Evolutionary conservation across 495 filamentous ascomycete genomes (phyloP).

Genomic region (Penicillium flavigenum): DNA sequence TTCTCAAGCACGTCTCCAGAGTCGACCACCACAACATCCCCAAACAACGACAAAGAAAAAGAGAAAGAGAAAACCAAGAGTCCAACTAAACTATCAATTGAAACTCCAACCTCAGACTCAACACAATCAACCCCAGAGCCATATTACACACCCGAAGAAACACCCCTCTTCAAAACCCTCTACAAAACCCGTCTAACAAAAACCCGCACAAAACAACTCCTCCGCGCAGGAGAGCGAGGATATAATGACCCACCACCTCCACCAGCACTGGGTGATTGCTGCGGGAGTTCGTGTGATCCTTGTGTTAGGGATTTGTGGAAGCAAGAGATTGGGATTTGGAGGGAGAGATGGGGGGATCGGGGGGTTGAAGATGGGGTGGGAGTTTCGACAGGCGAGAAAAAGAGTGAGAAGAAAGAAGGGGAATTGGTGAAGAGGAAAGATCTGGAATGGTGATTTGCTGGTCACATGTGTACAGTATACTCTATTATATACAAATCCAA

Average conservation of each 20-base stretch:
- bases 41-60: background rate
- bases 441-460: slow-evolving; percentile 24
- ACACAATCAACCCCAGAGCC: slow-evolving; percentile 16
- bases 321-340: slow-evolving; percentile 42
- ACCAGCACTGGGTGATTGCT: slow-evolving; percentile 39
- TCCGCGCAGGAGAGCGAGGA: slow-evolving; percentile 35
- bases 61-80: background rate
- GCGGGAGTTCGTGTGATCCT: slow-evolving; percentile 46
- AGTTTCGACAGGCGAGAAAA: background rate
- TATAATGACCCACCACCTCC: slow-evolving; percentile 40
- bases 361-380: slow-evolving; percentile 18
- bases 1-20: background rate
- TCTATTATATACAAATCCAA: too few species aligned
- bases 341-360: slow-evolving; percentile 39
- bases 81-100: slow-evolving; percentile 10
- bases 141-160: slow-evolving; percentile 28
- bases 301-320: slow-evolving; percentile 44
- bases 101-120: background rate
- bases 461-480: background rate
- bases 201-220: slow-evolving; percentile 42
- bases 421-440: background rate
- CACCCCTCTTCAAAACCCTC: slow-evolving; percentile 33
- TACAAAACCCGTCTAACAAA: slow-evolving; percentile 33
- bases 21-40: background rate
- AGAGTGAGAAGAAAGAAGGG: background rate